Evolutionary conservation across 805 yeast genomes (phyloP), one percentile per base, ranked within the genome.

Genomic region (Starmerella khaoyaiensis): DNA sequence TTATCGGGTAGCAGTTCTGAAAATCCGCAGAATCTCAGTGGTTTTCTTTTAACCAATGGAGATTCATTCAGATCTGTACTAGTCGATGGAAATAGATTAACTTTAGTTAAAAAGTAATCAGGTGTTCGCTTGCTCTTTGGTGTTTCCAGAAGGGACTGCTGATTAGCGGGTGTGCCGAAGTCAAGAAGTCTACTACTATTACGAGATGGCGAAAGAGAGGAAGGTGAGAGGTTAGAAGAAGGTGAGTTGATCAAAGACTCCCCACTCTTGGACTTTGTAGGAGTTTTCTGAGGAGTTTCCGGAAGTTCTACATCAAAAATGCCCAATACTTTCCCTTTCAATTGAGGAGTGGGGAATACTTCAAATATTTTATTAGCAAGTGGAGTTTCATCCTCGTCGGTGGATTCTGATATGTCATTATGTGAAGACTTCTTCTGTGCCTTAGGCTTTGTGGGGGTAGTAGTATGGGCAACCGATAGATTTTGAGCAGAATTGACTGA

Each of bases 281-380:
- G n/a, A 14, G 26, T 20, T n/a, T 37, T 36, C 3, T 34, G 36
- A 11, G 50, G 50, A 10, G 46, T 41, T 12, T 17, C 26, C 4
- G 43, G 46, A 21, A 46, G 21, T 21, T 46, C 50, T 2, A 46
- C 35, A 30, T 46, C 50, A 21, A 46, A 46, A n/a, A 46, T 20
- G 9, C 50, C 45, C 8, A 46, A 35, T 1, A 26, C 49, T 17
- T 36, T 28, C 4, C 50, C 50, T 5, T 33, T 31, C 12, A 46
- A 25, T 17, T 45, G 49, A 2, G 50, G 50, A 1, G 50, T 46
- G 4, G 49, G 48, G 28, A 46, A 46, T 5, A 46, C 31, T 24
- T 45, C 49, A 3, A 37, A 39, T 9, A 42, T 31, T 12, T 21
- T 23, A 7, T 20, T 20, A 9, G 17, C 31, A 21, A 30, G 21